These are phyloP conservation scores for Pulicaria dysenterica DNA, from an alignment of 129 eudicot genomes.

Conservation along the genomic window DNA sequence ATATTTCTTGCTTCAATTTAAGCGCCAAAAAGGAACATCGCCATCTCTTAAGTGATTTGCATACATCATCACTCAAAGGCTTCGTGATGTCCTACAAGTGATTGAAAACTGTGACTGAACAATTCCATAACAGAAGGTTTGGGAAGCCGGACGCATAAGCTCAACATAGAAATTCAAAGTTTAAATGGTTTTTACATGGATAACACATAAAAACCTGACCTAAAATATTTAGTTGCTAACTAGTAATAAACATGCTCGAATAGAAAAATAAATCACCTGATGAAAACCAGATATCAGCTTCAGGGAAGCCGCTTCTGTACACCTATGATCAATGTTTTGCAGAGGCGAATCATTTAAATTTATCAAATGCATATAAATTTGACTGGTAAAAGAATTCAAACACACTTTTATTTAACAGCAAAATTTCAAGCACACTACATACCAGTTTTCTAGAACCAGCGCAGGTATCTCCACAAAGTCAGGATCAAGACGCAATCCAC, in stretches of 20 bases:
- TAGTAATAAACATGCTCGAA: not conserved
- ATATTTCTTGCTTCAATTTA: constrained; percentile 85
- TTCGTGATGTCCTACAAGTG: constrained; percentile 81
- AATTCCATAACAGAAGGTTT: no score
- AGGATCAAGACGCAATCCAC: constrained; percentile 89
- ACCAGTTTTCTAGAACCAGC: constrained; percentile 83
- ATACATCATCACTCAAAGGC: constrained; percentile 70
- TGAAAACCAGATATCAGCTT: constrained; percentile 89
- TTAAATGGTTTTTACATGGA: not conserved
- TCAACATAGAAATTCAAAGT: constrained; percentile 1
- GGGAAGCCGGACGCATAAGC: no score
- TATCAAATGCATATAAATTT: constrained; percentile 4
- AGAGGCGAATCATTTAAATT: constrained; percentile 3
- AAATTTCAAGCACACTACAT: constrained; percentile 4
- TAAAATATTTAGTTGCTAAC: not conserved
- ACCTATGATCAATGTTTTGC: constrained; percentile 50
- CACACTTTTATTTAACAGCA: no score
- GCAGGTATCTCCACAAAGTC: constrained; percentile 97
- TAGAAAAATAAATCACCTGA: constrained; percentile 54
- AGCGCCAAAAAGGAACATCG: constrained; percentile 68
- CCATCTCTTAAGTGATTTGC: constrained; percentile 72
- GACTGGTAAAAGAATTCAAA: not conserved
- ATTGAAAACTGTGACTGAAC: not conserved
- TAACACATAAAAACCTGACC: not conserved
- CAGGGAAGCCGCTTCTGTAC: constrained; percentile 65